Evolutionary conservation across 2,329 filamentous ascomycete genomes (phyloP).

Genomic region (Emydomyces testavorans): DNA sequence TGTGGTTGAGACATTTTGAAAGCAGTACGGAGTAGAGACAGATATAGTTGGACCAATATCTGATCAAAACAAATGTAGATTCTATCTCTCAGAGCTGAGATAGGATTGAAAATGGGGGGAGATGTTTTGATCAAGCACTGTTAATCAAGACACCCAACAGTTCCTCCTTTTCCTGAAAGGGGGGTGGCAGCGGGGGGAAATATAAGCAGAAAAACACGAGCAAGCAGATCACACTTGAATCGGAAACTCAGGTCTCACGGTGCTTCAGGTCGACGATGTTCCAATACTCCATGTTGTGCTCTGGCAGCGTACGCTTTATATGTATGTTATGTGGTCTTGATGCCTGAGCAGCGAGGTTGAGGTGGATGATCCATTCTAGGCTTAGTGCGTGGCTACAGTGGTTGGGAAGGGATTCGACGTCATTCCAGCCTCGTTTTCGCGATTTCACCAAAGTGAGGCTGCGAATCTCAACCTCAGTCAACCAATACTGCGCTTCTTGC

Average conservation of each 20-base stretch:
- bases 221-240: background rate
- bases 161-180: background rate
- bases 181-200: background rate
- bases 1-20: slow-evolving; percentile 29
- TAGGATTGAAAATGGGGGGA: background rate
- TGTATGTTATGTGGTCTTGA: background rate
- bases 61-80: background rate
- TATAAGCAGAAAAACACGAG: slow-evolving; percentile 1
- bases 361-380: slow-evolving; percentile 2
- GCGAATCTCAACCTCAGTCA: background rate
- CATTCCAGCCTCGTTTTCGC: slow-evolving; percentile 5
- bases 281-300: background rate
- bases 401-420: no score
- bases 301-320: slow-evolving; percentile 3
- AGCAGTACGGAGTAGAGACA: slow-evolving; percentile 2
- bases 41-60: slow-evolving; percentile 11
- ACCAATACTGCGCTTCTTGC: background rate
- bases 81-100: slow-evolving; percentile 11
- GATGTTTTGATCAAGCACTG: slow-evolving; percentile 10
- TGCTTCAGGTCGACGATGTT: no score
- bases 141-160: slow-evolving; percentile 10
- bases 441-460: slow-evolving; percentile 10
- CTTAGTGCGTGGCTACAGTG: no score
- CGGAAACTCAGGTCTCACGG: no score
- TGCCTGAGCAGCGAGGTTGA: background rate